Evolutionary conservation across 176 grass and related monocot genomes (phyloP).

Genomic region (Leersia perrieri): DNA sequence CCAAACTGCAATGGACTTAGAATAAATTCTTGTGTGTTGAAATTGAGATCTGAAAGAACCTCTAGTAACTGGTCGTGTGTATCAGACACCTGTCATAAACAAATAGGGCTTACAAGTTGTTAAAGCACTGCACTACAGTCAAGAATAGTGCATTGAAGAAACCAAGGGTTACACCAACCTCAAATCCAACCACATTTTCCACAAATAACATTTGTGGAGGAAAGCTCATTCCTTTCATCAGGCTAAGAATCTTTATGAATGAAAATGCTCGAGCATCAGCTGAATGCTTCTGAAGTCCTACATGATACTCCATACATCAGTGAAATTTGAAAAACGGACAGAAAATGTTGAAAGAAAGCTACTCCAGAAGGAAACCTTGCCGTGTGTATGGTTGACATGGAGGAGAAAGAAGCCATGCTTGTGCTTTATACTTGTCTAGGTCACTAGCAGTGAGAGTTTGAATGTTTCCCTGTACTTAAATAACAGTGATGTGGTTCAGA

Average conservation of each 20-base stretch:
- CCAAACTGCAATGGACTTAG: conserved; percentile 91
- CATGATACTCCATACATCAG: conserved; percentile 30
- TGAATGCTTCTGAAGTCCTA: conserved; percentile 97
- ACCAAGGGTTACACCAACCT: conserved; percentile 54
- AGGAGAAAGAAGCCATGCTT: conserved; percentile 94
- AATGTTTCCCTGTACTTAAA: conserved; percentile 71
- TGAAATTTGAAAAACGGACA: conserved; percentile 11
- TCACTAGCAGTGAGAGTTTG: conserved; percentile 71
- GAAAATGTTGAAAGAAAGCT: neutral
- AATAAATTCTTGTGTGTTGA: conserved; percentile 86
- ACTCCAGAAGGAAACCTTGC: conserved; percentile 61
- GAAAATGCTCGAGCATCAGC: conserved; percentile 90
- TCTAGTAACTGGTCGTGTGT: conserved; percentile 74
- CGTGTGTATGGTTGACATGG: conserved; percentile 97
- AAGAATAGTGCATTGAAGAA: conserved; percentile 4
- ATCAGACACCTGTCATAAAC: conserved; percentile 68
- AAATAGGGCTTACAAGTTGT: conserved; percentile 1
- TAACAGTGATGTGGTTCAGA: neutral
- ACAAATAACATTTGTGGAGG: conserved; percentile 87
- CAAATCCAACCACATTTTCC: conserved; percentile 96
- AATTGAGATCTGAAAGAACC: conserved; percentile 72
- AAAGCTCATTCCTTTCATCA: conserved; percentile 68
- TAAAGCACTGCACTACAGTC: neutral
- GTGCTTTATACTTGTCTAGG: conserved; percentile 83
- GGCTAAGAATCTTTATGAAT: conserved; percentile 89